phyloP scores from a whole-genome alignment of 2,329 filamentous ascomycete species.

The Pseudogymnoascus sp. region DNA sequence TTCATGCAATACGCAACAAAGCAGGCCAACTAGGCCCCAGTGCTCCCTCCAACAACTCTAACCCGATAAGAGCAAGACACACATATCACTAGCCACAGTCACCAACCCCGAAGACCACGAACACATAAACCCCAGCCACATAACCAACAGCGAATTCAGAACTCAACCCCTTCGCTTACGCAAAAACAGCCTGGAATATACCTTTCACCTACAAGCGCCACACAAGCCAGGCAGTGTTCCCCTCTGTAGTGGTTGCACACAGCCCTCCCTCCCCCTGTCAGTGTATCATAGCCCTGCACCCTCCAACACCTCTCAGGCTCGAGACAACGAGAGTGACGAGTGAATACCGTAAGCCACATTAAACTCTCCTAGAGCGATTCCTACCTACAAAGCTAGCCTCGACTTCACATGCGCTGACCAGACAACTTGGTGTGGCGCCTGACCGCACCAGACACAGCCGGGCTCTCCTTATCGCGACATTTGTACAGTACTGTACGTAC shows the following conservation, averaged over 20 bases:
- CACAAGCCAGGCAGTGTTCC: not conserved
- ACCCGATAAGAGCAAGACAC: not conserved
- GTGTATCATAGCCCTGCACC: not conserved
- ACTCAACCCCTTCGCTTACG: not conserved
- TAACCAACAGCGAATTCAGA: not conserved
- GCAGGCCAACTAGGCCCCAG: not conserved
- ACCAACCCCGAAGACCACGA: not conserved
- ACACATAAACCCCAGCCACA: not conserved
- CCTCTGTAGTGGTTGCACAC: not conserved
- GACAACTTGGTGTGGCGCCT: not conserved
- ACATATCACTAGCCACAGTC: not conserved
- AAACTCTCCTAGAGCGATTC: not conserved
- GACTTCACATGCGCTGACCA: not conserved
- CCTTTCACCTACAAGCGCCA: not conserved
- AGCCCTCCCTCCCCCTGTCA: not conserved
- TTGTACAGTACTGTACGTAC: not conserved
- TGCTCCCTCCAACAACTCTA: not conserved
- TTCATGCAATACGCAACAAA: not conserved
- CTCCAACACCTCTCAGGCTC: not conserved
- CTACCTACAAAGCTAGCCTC: not conserved
- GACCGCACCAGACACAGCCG: not conserved
- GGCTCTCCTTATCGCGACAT: no score
- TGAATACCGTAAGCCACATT: not conserved
- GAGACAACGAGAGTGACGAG: not conserved
- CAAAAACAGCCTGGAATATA: not conserved